phyloP scores from a whole-genome alignment of 768 basidiomycete species.

The Kwoniella dejecticola region DNA sequence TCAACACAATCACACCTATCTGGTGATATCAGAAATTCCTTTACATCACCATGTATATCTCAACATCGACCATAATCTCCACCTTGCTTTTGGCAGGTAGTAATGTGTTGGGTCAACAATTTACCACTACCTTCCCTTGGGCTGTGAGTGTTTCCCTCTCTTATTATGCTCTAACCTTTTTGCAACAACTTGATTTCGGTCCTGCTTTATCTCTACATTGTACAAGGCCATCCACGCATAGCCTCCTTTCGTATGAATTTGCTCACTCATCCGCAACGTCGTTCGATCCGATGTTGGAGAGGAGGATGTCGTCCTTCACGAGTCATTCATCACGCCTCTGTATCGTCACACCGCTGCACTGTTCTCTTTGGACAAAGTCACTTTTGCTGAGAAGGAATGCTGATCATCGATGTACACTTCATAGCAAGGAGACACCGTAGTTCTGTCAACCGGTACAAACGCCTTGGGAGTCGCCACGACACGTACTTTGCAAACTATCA shows the following conservation, averaged over 20 bases:
- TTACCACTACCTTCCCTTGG: conserved; percentile 32
- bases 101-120: conserved; percentile 4
- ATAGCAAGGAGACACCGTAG: conserved; percentile 44
- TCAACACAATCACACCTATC: conserved; percentile 1
- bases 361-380: too few relatives aligned
- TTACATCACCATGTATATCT: conserved; percentile 4
- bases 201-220: too few relatives aligned
- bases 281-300: too few relatives aligned
- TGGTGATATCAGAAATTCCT: neutral
- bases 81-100: conserved; percentile 9
- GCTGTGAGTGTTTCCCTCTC: conserved; percentile 27
- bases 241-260: too few relatives aligned
- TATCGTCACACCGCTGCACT: too few relatives aligned
- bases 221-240: too few relatives aligned
- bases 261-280: too few relatives aligned
- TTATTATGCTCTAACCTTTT: neutral
- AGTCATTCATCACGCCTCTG: too few relatives aligned
- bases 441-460: conserved; percentile 41
- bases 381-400: neutral
- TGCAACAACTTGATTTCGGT: too few relatives aligned
- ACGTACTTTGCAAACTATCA: conserved; percentile 25
- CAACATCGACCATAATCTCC: conserved; percentile 5
- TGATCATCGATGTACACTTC: neutral
- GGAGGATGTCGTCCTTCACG: too few relatives aligned
- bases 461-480: conserved; percentile 30